Evolutionary conservation across 164 flowering plant species (phyloP).

Genomic region (Chimonanthus praecox): DNA sequence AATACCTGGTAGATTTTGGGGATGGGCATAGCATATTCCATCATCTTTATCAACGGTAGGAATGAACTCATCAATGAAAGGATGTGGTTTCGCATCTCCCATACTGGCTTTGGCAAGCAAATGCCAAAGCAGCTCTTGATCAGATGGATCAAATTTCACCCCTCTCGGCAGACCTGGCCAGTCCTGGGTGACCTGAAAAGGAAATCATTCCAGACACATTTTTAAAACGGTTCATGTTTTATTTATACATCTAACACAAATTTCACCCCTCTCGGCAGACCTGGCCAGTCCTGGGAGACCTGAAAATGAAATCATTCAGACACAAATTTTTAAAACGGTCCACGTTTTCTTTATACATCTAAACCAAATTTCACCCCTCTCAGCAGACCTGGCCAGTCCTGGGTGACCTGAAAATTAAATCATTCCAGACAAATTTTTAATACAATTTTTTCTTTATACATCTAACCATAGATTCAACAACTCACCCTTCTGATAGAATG

Average conservation of each 20-base stretch:
- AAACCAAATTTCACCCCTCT: constrained; percentile 77
- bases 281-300: constrained; percentile 75
- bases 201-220: neutral
- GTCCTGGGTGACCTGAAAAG: constrained; percentile 40
- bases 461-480: neutral
- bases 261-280: constrained; percentile 68
- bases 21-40: constrained; percentile 90
- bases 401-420: constrained; percentile 29
- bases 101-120: constrained; percentile 66
- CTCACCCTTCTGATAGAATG: neutral
- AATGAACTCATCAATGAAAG: constrained; percentile 81
- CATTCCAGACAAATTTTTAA: neutral
- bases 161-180: constrained; percentile 97
- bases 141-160: constrained; percentile 94
- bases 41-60: constrained; percentile 66
- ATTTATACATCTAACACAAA: neutral
- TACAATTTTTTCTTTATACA: neutral
- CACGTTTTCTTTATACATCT: neutral
- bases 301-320: constrained; percentile 15
- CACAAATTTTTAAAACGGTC: neutral
- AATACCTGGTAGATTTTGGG: constrained; percentile 74
- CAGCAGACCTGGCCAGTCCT: constrained; percentile 92
- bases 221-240: neutral
- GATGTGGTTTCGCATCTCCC: constrained; percentile 48
- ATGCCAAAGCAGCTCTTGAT: constrained; percentile 83